Conservation (phyloP, 148 eudicot species). For the Rhododendron simsii region DNA sequence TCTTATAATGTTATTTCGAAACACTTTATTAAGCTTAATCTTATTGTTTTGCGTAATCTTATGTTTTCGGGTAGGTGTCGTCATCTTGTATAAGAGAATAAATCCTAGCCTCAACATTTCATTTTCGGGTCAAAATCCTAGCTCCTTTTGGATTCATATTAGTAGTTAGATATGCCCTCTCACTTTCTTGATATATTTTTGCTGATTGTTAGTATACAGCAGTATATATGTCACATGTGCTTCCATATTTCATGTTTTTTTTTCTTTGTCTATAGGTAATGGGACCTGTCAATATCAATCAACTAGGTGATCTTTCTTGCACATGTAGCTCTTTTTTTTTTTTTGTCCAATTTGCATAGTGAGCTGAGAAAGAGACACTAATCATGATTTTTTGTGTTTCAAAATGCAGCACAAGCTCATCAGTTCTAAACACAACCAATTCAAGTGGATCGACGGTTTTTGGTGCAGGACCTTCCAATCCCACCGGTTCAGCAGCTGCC, state of each 20-base stretch:
- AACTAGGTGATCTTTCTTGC: constrained; percentile 54
- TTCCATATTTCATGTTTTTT: neutral
- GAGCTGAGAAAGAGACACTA: neutral
- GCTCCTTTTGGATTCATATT: neutral
- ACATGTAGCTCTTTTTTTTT: neutral
- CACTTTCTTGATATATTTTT: neutral
- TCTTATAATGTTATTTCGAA: neutral
- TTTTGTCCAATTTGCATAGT: neutral
- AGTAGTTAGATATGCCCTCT: neutral
- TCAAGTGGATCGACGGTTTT: constrained; percentile 68
- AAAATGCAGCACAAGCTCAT: constrained; percentile 80
- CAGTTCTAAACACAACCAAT: constrained; percentile 71
- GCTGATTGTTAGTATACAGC: neutral
- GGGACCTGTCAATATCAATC: constrained; percentile 68
- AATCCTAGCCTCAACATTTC: neutral
- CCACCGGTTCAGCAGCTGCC: constrained; percentile 28
- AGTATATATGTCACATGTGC: neutral
- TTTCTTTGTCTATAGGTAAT: constrained; percentile 48
- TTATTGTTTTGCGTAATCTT: neutral
- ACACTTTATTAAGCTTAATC: neutral
- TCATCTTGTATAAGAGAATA: neutral
- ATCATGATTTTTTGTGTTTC: neutral
- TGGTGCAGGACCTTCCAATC: constrained; percentile 57
- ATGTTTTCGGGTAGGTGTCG: neutral
- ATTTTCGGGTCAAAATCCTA: neutral